Conservation (phyloP, 306 rosid species). For the Cucumis melo region DNA sequence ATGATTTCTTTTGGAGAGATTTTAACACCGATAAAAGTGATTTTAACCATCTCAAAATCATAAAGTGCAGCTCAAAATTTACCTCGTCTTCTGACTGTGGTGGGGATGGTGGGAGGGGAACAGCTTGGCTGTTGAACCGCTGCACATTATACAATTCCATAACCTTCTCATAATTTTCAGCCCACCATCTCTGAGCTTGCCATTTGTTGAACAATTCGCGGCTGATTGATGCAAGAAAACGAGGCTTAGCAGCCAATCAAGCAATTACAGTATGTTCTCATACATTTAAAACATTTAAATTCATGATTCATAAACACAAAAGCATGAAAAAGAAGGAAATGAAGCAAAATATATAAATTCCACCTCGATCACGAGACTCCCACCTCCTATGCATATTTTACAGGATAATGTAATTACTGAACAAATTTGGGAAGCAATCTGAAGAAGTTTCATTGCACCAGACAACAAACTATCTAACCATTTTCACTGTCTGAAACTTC, state of each 20-base stretch:
- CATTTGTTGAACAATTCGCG: slow-evolving; percentile 36
- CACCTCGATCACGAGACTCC: not conserved
- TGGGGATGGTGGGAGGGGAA: slow-evolving; percentile 87
- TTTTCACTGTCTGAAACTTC: not conserved
- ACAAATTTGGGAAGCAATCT: not conserved
- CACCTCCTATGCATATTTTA: not conserved
- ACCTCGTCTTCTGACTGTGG: slow-evolving; percentile 89
- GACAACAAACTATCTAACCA: not conserved
- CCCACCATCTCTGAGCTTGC: slow-evolving; percentile 99
- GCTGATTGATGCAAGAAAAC: not conserved
- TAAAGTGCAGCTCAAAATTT: no score
- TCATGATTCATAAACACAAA: not conserved
- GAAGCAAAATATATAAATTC: not conserved
- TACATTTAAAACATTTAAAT: not conserved
- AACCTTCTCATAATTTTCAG: slow-evolving; percentile 85
- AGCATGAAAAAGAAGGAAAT: not conserved
- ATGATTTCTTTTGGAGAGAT: no score
- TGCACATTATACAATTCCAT: slow-evolving; percentile 95
- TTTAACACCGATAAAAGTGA: not conserved
- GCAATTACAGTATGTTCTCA: not conserved
- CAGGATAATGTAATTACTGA: not conserved
- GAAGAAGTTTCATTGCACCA: not conserved
- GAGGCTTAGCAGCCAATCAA: not conserved
- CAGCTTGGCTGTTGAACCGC: slow-evolving; percentile 68
- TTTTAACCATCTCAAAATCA: no score